Evolutionary conservation across 306 rosid genomes (phyloP).

Genomic region (Cucumis cinereus): DNA sequence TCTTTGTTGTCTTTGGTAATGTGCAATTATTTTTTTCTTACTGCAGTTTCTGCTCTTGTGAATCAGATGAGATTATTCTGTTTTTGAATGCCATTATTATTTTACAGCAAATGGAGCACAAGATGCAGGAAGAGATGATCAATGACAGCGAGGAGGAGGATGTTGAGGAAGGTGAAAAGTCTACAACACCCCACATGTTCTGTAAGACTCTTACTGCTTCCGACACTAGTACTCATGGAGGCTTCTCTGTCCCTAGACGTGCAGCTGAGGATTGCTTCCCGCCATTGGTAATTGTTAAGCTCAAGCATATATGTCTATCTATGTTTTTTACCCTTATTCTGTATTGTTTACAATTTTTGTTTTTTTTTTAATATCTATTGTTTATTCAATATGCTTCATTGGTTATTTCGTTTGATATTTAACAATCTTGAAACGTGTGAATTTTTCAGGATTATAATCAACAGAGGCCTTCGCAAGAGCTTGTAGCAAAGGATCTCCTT

Average conservation of each 20-base stretch:
- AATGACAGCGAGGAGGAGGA: slow-evolving; percentile 65
- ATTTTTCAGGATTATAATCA: slow-evolving; percentile 68
- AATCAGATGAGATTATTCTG: not conserved
- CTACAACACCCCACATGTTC: slow-evolving; percentile 94
- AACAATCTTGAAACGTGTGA: not conserved
- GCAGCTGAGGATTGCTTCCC: slow-evolving; percentile 99
- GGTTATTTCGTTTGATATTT: not conserved
- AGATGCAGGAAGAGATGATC: slow-evolving; percentile 31
- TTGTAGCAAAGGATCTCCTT: slow-evolving; percentile 89
- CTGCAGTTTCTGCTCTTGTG: not conserved
- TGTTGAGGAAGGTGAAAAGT: slow-evolving; percentile 45
- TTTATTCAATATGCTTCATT: not conserved
- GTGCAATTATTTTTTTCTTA: not conserved
- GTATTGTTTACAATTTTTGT: not conserved
- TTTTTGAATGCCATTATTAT: not conserved
- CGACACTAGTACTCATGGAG: slow-evolving; percentile 98
- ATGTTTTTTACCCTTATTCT: not conserved
- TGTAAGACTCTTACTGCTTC: slow-evolving; percentile 99
- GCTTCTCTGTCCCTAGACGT: slow-evolving; percentile 95
- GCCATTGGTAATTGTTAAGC: slow-evolving; percentile 52
- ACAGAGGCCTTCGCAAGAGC: slow-evolving; percentile 96
- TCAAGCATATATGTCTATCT: not conserved
- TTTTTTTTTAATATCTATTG: not conserved
- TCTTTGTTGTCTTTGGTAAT: not conserved
- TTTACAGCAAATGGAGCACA: slow-evolving; percentile 46